phyloP scores from a whole-genome alignment of 345 rosid species.

The Dipteronia sinensis region DNA sequence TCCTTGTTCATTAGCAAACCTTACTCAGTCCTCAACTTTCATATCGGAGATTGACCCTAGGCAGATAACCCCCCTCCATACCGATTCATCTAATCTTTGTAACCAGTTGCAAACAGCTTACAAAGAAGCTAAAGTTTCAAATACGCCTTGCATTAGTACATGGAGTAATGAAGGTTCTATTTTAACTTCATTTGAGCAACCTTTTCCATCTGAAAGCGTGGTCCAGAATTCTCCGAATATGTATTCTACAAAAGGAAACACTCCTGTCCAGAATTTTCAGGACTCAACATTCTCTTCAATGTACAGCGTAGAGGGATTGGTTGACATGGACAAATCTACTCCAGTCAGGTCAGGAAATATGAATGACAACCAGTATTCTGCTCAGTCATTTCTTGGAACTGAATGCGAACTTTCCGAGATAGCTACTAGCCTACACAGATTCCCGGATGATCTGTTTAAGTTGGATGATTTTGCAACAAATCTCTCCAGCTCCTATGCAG shows the following conservation, averaged over 20 bases:
- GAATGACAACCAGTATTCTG: constrained; percentile 14
- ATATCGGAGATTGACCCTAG: constrained; percentile 17
- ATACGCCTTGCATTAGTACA: constrained; percentile 38
- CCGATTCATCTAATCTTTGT: constrained; percentile 21
- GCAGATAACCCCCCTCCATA: constrained; percentile 7
- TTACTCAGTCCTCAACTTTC: constrained; percentile 21
- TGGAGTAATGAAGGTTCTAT: constrained; percentile 48
- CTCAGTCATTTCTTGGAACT: constrained; percentile 14
- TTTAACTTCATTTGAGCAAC: constrained; percentile 44
- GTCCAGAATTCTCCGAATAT: neutral
- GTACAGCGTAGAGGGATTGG: constrained; percentile 21
- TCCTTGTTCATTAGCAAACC: constrained; percentile 36
- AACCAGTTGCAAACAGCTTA: constrained; percentile 11
- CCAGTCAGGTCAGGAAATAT: constrained; percentile 21
- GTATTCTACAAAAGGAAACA: constrained; percentile 1
- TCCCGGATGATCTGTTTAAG: constrained; percentile 38
- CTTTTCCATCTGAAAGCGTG: constrained; percentile 22
- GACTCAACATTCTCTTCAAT: constrained; percentile 23
- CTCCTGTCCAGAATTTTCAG: constrained; percentile 3
- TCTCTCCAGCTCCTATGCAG: constrained; percentile 42
- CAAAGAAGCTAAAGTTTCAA: constrained; percentile 21
- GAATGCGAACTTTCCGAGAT: constrained; percentile 26
- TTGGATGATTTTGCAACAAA: constrained; percentile 40
- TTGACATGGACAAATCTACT: constrained; percentile 20
- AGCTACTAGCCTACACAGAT: constrained; percentile 26